Conservation (phyloP, 768 basidiomycete genomes). For the Auricularia auricula-judae region DNA sequence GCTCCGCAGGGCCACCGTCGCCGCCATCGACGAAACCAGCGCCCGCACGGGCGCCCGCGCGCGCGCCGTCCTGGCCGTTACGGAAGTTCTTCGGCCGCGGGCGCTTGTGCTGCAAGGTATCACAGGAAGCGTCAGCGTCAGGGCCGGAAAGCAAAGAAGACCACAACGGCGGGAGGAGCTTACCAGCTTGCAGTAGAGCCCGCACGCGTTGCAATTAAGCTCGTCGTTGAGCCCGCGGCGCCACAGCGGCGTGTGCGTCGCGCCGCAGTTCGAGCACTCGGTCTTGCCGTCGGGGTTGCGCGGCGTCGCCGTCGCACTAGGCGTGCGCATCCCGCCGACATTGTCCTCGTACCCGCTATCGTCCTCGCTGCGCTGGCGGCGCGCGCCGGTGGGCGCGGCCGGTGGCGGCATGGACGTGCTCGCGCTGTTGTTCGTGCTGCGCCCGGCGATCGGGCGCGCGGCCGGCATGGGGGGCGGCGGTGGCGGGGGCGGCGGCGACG, state of each 20-base stretch:
- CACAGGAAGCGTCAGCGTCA: background rate
- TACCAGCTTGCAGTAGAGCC: slow-evolving; percentile 77
- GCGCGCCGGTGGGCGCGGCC: background rate
- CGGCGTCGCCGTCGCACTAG: slow-evolving; percentile 33
- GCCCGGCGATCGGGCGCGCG: background rate
- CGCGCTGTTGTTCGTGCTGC: background rate
- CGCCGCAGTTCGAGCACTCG: slow-evolving; percentile 82
- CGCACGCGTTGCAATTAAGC: slow-evolving; percentile 82
- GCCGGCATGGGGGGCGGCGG: too few species aligned
- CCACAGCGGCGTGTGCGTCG: slow-evolving; percentile 84
- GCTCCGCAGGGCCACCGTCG: background rate
- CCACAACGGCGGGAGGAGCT: slow-evolving; percentile 16
- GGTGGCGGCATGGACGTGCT: background rate
- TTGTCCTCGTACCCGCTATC: too few species aligned
- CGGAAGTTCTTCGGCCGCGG: slow-evolving; percentile 85
- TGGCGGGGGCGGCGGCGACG: too few species aligned
- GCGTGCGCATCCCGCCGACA: background rate
- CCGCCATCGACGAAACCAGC: background rate
- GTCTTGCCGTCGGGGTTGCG: slow-evolving; percentile 44
- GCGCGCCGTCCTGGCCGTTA: slow-evolving; percentile 41
- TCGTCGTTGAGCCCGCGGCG: slow-evolving; percentile 79
- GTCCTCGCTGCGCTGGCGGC: background rate
- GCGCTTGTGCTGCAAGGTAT: slow-evolving; percentile 55
- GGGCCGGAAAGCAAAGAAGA: background rate
- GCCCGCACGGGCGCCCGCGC: background rate